Conservation (phyloP, 106 monocot genomes). For the Allium fistulosum region DNA sequence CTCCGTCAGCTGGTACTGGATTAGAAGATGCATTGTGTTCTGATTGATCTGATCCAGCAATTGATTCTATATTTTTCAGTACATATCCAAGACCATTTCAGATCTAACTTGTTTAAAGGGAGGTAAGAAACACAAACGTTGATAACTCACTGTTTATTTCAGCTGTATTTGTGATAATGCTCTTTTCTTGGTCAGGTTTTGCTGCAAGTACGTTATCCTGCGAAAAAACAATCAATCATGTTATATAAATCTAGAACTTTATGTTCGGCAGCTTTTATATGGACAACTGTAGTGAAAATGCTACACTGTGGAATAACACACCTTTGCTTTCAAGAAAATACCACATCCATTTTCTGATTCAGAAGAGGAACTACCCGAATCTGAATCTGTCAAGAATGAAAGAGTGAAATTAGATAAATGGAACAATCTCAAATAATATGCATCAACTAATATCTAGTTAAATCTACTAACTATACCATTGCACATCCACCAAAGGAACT, state of each 20-base stretch:
- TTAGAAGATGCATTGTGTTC: slow-evolving; percentile 11
- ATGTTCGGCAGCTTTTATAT: no score
- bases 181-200: slow-evolving; percentile 4
- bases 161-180: slow-evolving; percentile 3
- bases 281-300: no score
- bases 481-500: no score
- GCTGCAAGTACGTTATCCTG: background rate
- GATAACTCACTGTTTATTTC: slow-evolving; percentile 7
- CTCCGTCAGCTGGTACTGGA: slow-evolving; percentile 14
- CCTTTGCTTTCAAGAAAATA: slow-evolving; percentile 31
- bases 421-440: no score
- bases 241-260: background rate
- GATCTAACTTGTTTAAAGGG: background rate
- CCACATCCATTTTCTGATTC: slow-evolving; percentile 32
- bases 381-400: slow-evolving; percentile 36
- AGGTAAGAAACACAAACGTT: background rate
- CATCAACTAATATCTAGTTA: no score
- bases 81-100: background rate
- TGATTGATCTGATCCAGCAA: slow-evolving; percentile 5
- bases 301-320: slow-evolving; percentile 1
- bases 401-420: background rate
- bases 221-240: background rate
- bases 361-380: slow-evolving; percentile 58
- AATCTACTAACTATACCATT: no score
- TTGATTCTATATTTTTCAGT: background rate